A percentile compares a stretch with the other conserved stretches of the same genome.
These are phyloP conservation scores for Tricholoma matsutake DNA, from an alignment of 768 basidiomycete genomes.

Conservation along the genomic window DNA sequence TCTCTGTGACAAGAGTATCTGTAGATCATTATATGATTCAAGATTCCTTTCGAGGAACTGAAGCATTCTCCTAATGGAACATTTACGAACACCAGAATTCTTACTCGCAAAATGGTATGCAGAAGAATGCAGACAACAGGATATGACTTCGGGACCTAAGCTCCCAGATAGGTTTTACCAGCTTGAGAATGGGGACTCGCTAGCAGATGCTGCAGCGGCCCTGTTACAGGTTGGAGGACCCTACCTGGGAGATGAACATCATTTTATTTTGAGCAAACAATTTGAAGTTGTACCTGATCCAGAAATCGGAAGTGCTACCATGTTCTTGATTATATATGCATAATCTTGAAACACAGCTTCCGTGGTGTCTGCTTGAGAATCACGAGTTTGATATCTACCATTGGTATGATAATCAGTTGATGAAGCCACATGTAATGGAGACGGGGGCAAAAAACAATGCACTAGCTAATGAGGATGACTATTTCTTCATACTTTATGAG, in stretches of 20 bases:
- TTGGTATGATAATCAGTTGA: too few species aligned
- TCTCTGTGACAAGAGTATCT: too few species aligned
- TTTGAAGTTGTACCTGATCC: not conserved
- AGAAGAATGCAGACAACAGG: not conserved
- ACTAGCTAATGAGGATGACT: too few species aligned
- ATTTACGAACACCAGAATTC: not conserved
- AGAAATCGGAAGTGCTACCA: not conserved
- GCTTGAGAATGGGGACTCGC: not conserved
- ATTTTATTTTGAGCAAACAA: not conserved
- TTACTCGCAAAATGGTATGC: not conserved
- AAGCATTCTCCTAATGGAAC: not conserved
- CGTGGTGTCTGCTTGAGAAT: not conserved
- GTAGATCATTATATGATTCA: too few species aligned
- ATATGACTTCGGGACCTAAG: not conserved
- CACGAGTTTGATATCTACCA: not conserved
- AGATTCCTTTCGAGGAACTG: not conserved
- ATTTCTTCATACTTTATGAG: too few species aligned
- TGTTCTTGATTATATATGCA: conserved; percentile 1
- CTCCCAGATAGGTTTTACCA: too few species aligned
- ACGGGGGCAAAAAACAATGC: too few species aligned
- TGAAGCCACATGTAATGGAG: too few species aligned
- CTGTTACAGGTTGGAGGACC: not conserved
- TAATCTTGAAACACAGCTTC: not conserved
- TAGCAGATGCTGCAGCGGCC: not conserved
- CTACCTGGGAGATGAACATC: conserved; percentile 2